Base-by-base conservation (phyloP, 805 yeast genomes). In the Metschnikowia lunata region DNA sequence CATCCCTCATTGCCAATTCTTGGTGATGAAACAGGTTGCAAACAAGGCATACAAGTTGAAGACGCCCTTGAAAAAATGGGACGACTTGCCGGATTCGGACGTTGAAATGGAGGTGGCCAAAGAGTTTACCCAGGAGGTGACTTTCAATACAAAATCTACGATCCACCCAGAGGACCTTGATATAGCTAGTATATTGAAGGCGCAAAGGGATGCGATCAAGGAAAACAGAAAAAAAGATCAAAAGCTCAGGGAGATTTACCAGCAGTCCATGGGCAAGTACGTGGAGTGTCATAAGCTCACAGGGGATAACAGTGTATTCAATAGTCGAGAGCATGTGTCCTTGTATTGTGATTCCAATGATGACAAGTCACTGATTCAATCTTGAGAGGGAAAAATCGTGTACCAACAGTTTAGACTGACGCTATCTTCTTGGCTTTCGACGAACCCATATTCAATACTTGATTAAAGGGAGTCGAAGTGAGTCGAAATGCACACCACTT, bases 1-100 rank as follows among this genome's bases (percentile, higher is more conserved):
- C 60, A 80, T 90, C 12, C 88, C 88, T 1, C 93, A 90, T 60
- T 91, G 97, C 57, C 80, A 83, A 51, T 82, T 86, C 60, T 71
- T 90, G 34, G 79, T 84, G 29, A 85, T 89, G 95, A 88, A 85
- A 58, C 72, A 75, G 45, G 70, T 74, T 44, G 64, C 59, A 7
- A 66, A 67, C 6, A 75, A 75, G 18, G 72, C 78, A 48, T 89
- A 82, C 58, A 59, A 58, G 33, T 66, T 89, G 42, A 66, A 76
- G 51, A 84, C 91, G 0, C 76, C 73, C 33, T 57, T 90, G 50
- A 75, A 74, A 34, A 83, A 85, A 26, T 88, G 96, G 96, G 80
- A 78, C 41, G 87, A 79, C 50, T 49, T 76, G 23, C 73, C 75
- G 11, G 76, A 69, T 15, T 60, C 58, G 6, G 72, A 66, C 27